These are phyloP conservation scores for Phytophthora ramorum DNA, from an alignment of 352 stramenopile genomes.

Conservation along the genomic window DNA sequence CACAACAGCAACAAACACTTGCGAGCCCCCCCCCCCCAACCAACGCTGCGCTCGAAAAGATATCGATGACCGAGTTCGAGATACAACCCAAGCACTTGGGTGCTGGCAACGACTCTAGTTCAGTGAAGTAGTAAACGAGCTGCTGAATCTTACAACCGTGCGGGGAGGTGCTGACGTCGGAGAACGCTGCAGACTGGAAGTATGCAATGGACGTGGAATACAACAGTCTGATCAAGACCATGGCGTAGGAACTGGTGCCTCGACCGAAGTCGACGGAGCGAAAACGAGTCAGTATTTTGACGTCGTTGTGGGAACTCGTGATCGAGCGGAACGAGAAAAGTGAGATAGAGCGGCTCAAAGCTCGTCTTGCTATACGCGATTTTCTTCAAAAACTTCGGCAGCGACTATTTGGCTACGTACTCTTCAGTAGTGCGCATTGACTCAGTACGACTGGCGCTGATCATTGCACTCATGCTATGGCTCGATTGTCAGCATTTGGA, in stretches of 20 bases:
- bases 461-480: neutral
- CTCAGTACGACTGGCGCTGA: neutral
- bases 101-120: neutral
- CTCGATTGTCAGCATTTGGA: neutral
- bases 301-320: constrained; percentile 3
- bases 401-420: constrained; percentile 8
- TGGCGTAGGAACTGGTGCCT: constrained; percentile 8
- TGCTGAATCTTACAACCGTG: constrained; percentile 3
- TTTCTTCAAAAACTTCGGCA: neutral
- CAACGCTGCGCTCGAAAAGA: neutral
- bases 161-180: constrained; percentile 6
- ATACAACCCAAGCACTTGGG: neutral
- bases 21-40: no score
- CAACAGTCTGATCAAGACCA: constrained; percentile 1
- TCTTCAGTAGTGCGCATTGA: constrained; percentile 14
- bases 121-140: constrained; percentile 5
- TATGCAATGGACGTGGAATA: constrained; percentile 9
- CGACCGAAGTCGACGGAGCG: neutral
- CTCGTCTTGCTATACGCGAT: constrained; percentile 7
- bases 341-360: constrained; percentile 7
- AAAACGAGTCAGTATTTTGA: neutral
- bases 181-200: constrained; percentile 5
- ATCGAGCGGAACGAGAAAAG: constrained; percentile 8
- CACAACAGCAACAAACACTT: no score
- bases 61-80: neutral